Conservation (phyloP, 1,139 yeast species). For the Hansenula anomala region DNA sequence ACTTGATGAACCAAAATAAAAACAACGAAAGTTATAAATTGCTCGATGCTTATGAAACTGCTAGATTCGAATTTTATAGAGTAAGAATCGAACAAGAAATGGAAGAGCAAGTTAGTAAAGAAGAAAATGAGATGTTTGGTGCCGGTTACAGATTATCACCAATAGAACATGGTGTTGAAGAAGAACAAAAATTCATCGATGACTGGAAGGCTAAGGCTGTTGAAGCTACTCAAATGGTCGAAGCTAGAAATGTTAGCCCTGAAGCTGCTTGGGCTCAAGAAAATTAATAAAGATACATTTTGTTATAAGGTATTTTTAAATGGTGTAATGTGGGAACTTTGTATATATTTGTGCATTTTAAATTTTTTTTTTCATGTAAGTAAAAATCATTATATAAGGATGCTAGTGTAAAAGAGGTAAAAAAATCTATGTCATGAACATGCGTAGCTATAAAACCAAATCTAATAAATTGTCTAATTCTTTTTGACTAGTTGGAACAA, state of each 20-base stretch:
- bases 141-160: constrained; percentile 61
- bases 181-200: constrained; percentile 68
- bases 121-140: constrained; percentile 85
- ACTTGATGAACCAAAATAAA: constrained; percentile 56
- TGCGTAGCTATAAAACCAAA: too few species aligned
- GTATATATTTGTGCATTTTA: background rate
- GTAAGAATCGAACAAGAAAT: constrained; percentile 82
- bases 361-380: background rate
- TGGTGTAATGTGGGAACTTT: background rate
- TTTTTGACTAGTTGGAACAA: constrained; percentile 31
- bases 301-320: background rate
- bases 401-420: too few species aligned
- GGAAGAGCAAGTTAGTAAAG: constrained; percentile 67
- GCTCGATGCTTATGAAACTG: constrained; percentile 73
- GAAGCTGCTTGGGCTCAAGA: constrained; percentile 30
- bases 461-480: too few species aligned
- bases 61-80: constrained; percentile 84
- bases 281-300: constrained; percentile 5
- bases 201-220: constrained; percentile 73
- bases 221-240: constrained; percentile 44
- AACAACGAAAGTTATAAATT: constrained; percentile 30
- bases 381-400: background rate
- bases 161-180: constrained; percentile 61
- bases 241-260: constrained; percentile 37
- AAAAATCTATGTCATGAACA: too few species aligned